Evolutionary conservation across 176 grass and related monocot species (phyloP), one percentile per base, ranked within the genome.

Genomic region (Rhynchospora pubera): DNA sequence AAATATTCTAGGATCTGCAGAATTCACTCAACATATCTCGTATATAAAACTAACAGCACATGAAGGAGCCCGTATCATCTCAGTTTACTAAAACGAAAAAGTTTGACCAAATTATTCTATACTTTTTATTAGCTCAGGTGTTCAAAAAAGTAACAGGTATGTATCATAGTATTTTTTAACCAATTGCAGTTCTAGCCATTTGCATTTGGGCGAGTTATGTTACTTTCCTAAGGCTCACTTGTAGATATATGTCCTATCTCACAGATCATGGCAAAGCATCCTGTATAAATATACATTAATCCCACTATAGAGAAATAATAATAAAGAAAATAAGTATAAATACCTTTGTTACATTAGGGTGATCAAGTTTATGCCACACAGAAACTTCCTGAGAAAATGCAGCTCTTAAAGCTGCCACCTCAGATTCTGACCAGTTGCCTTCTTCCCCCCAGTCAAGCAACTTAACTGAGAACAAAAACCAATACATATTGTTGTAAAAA

Each of bases 391-490:
- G 97, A 64, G 91, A 87, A 80, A 99, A 99, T 5, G 92, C 91
- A 80, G 89, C 72, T 89, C 93, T 86, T n/a, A 99, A 76, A 91
- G 86, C 85, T 55, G 80, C 12, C 82, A 96, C 86, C 86, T 99
- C 97, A 71, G 90, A 89, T 80, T 99, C 93, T 72, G 89, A 88
- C 80, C 89, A 91, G 80, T 93, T 85, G 83, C 86, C 97, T 73
- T 99, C 97, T 87, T 99, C 93, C 12, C 93, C 97, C 97, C 97
- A 99, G 61, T 99, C 97, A 82, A 99, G 97, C 84, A 99, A 60
- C 84, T 99, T 99, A 77, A 99, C 97, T 99, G 86, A 79, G 84
- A 85, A 2, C 66, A 62, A 79, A 84, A 21, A 85, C 48, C 59
- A 72, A 80, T 77, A 46, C 23, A 66, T 48, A 65, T 34, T 18